Conservation (phyloP, 148 eudicot species). For the Camellia granthamiana region DNA sequence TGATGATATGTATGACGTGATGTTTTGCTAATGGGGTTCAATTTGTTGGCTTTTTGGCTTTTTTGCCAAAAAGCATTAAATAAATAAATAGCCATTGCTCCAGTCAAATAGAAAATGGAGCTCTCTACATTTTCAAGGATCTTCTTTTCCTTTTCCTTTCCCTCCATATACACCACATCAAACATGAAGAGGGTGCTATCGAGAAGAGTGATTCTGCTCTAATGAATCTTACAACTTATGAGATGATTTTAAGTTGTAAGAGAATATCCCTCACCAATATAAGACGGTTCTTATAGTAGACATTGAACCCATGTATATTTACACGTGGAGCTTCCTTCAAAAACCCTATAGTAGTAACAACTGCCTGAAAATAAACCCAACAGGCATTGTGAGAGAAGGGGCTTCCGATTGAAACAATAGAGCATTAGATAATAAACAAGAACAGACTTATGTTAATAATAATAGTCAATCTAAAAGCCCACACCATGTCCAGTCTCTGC, state of each 20-base stretch:
- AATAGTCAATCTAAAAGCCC: not conserved
- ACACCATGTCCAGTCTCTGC: not conserved
- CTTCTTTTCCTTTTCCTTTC: no score
- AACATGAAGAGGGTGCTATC: no score
- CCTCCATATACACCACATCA: no score
- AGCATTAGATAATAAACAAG: not conserved
- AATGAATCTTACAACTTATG: not conserved
- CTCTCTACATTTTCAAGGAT: no score
- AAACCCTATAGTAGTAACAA: slow-evolving; percentile 22
- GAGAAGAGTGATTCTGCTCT: no score
- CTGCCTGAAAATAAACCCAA: slow-evolving; percentile 17
- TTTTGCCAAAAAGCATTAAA: no score
- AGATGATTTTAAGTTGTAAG: not conserved
- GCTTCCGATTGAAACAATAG: not conserved
- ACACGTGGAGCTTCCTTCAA: slow-evolving; percentile 21
- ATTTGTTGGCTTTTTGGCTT: no score
- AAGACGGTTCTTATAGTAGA: slow-evolving; percentile 24
- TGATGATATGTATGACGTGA: no score
- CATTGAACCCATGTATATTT: slow-evolving; percentile 16
- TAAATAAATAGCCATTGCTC: no score
- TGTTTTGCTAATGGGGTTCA: no score
- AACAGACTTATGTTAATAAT: not conserved
- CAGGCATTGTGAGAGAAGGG: slow-evolving; percentile 6
- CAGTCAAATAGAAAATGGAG: no score
- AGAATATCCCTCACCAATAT: slow-evolving; percentile 9